Evolutionary conservation across 2,329 filamentous ascomycete genomes (phyloP), one percentile per base, ranked within the genome.

Genomic region (Lizonia empirigonia): DNA sequence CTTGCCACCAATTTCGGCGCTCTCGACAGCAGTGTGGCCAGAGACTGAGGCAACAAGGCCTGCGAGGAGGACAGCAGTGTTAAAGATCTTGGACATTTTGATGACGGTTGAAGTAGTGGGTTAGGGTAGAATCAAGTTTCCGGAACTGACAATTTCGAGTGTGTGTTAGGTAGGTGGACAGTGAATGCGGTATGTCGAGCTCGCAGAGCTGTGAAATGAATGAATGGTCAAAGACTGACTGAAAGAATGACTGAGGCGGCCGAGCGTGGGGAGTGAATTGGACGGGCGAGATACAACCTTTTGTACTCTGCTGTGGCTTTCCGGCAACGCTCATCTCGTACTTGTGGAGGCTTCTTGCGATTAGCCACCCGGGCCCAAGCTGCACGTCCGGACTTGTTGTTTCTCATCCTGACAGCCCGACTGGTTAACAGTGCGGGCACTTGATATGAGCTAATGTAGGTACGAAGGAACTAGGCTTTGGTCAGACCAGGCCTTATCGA

Each of bases 201-300:
- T 66, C 65, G 38, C 65, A 59, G 66, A 65, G 64, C 64, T 69
- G 65, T 60, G 35, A 53, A 67, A 66, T 48, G 62, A 65, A 54
- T 57, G 61, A 59, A 47, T 58, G 45, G 63, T 63, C 61, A 63
- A 63, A 47, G 46, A 57, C 33, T 57, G 62, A 65, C 62, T 53
- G 55, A 64, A 54, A 54, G 61, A 62, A 54, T 63, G 63, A 65
- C 56, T 62, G 52, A 40, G 44, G 50, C 50, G 50, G 30, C 50
- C 44, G 39, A 49, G 50, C 50, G 50, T 53, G 44, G 33, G 12
- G 39, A 44, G 18, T 32, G 32, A 44, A 23, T 16, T 1, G 15
- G 20, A 44, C 16, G 19, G 24, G 36, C 36, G 50, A 33, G 7
- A 19, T 22, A 18, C 22, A 15, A 26, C 50, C 50, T 53, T 53